Evolutionary conservation across 23 red algal species (phyloP), one percentile per base, ranked within the genome.

Genomic region (Gracilaria domingensis): DNA sequence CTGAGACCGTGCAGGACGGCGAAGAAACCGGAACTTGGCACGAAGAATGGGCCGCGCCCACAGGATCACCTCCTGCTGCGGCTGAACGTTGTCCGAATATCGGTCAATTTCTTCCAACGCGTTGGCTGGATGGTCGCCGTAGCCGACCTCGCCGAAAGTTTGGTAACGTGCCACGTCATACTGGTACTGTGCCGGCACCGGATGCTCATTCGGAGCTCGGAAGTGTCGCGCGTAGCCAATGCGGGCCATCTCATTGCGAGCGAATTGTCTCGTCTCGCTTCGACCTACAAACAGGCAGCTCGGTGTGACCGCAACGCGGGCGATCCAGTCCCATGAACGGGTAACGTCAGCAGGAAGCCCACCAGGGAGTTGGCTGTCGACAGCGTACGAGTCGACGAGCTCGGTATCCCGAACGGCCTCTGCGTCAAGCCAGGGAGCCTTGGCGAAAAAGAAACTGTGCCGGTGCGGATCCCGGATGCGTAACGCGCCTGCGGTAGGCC

Each of bases 11-110:
- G 58, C 4, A 5, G 62, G 17, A 1, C 24, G 9, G n/a, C 80
- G 80, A 24, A 84, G 36, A 33, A 42, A 84, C 54, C 80, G 80
- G 80, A 84, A 84, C 2, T 84, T 58, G 28, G 80, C 57, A 0
- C 57, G 25, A 12, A 84, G 55, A n/a, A 60, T 38, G 12, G 58
- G 51, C 13, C 71, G 33, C 4, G 0, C 80, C 30, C 56, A 84
- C 28, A 66, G 37, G 5, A 84, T 48, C 26, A 61, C 17, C 4
- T 65, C 37, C 58, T 40, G 54, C 18, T 45, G 40, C 1, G 58
- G 51, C 16, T 33, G 38, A 9, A 61, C 30, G 7, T 40, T 9
- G 57, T 44, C 51, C 32, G 54, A 0, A 21, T 39, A 62, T 39
- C 28, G 42, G 6, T 84, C 80, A 17, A 28, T 33, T 4, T 36